Evolutionary conservation across 306 rosid genomes (phyloP), one percentile per base, ranked within the genome.

Genomic region (Cucumis hystrix): DNA sequence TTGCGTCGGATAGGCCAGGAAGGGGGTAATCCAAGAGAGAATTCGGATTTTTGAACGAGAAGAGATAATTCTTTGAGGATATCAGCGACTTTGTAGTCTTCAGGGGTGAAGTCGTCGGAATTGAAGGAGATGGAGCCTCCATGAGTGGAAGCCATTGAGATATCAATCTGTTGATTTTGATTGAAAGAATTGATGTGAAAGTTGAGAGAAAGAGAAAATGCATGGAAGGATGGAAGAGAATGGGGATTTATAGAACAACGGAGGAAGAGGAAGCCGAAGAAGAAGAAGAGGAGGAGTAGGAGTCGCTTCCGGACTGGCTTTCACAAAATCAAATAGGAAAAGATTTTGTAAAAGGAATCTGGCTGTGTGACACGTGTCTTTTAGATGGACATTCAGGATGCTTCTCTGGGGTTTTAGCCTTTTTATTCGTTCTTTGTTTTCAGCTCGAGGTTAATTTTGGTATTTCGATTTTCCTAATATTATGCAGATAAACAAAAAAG

Each of bases 1-100:
- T 35, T 85, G 62, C 68, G 69, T 18, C 51, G 85, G 40, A 40
- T 1, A 2, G 87, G 83, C 97, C 97, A 88, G 0, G 47, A 3
- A 74, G 45, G 61, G 4, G 65, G 47, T 49, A 78, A 74, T 16
- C 65, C 54, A 40, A 28, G 10, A 21, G 5, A 20, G 17, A n/a
- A 14, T 10, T 77, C 82, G 3, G 21, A 80, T 66, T 83, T 15
- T 6, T 49, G 30, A 67, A 84, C 28, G 6, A 76, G 75, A 15
- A 17, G 47, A 14, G 79, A 63, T 1, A 90, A 58, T 1, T 66
- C 28, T 5, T 67, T 1, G 54, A 92, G 83, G 82, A 85, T 86
- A 30, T 81, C 18, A 25, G 37, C 8, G 65, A 12, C 37, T 1
- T 4, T 0, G 37, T 4, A 39, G 4, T 60, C 39, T 2, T 25